These are phyloP conservation scores for Gnomoniopsis sp. DNA, from an alignment of 2,329 filamentous ascomycete genomes.

Conservation along the genomic window DNA sequence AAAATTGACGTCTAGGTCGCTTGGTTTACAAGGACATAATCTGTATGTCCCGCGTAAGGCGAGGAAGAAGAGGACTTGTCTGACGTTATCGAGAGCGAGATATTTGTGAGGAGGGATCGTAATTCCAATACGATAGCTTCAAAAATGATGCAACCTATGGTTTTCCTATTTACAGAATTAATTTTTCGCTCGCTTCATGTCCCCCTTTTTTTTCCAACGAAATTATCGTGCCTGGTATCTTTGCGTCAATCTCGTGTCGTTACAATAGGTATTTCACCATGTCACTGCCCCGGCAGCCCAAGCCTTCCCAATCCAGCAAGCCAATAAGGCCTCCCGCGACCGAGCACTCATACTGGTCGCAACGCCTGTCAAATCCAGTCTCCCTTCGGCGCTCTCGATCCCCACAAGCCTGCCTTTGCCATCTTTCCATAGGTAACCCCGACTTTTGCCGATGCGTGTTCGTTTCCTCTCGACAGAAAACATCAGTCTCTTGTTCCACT, in stretches of 20 bases:
- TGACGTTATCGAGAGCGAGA: too few relatives aligned
- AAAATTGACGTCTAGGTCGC: too few relatives aligned
- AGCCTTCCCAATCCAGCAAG: conserved; percentile 25
- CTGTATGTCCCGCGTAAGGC: too few relatives aligned
- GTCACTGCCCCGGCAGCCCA: conserved; percentile 6
- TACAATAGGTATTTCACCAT: neutral
- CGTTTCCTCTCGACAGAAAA: conserved; percentile 11
- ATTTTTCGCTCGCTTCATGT: neutral
- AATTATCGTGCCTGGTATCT: neutral
- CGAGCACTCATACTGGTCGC: conserved; percentile 9
- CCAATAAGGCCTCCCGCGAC: conserved; percentile 59
- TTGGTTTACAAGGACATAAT: too few relatives aligned
- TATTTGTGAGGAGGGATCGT: too few relatives aligned
- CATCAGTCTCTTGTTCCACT: conserved; percentile 10
- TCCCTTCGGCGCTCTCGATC: conserved; percentile 8
- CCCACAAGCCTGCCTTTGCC: conserved; percentile 7
- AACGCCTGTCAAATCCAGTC: conserved; percentile 5
- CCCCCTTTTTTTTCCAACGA: neutral
- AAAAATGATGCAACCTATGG: too few relatives aligned
- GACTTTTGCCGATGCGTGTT: neutral
- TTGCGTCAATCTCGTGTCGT: neutral
- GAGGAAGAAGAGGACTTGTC: too few relatives aligned
- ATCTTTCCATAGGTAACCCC: conserved; percentile 8
- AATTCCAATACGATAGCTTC: too few relatives aligned
- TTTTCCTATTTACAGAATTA: too few relatives aligned